Conservation (phyloP, 257 asterid genomes). For the Solanum rostratum region DNA sequence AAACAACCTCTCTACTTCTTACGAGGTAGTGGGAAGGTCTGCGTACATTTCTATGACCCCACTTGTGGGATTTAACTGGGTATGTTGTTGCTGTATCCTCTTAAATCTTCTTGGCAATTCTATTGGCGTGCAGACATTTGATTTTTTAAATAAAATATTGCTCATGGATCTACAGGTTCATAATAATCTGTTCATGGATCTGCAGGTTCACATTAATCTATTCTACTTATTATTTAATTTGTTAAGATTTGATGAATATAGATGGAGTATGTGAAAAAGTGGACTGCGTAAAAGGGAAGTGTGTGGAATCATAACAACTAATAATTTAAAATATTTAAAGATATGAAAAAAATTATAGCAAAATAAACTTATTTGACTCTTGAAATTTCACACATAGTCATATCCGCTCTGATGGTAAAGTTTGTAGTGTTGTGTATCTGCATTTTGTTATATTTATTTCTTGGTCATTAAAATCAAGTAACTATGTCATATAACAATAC, state of each 20-base stretch:
- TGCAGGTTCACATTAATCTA: background rate
- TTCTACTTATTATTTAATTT: background rate
- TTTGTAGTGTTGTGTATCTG: background rate
- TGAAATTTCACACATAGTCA: too few species aligned
- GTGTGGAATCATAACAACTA: too few species aligned
- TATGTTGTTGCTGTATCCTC: too few species aligned
- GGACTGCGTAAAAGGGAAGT: constrained; percentile 37
- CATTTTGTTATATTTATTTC: background rate
- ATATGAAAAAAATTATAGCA: too few species aligned
- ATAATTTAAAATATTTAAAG: too few species aligned
- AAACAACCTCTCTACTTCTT: too few species aligned
- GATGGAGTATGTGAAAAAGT: constrained; percentile 17
- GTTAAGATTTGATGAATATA: background rate
- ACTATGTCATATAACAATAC: background rate
- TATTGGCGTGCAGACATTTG: background rate
- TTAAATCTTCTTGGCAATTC: background rate
- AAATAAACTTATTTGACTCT: too few species aligned
- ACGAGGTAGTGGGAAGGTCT: too few species aligned
- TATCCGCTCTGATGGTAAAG: too few species aligned
- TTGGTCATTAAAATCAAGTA: background rate
- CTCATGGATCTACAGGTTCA: too few species aligned
- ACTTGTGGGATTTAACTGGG: too few species aligned
- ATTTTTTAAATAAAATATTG: background rate
- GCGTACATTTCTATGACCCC: too few species aligned
- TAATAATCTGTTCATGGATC: background rate